A percentile compares a stretch with the other conserved stretches of the same genome.
Conservation (phyloP, 495 filamentous ascomycete genomes). For the Cryomyces antarcticus region DNA sequence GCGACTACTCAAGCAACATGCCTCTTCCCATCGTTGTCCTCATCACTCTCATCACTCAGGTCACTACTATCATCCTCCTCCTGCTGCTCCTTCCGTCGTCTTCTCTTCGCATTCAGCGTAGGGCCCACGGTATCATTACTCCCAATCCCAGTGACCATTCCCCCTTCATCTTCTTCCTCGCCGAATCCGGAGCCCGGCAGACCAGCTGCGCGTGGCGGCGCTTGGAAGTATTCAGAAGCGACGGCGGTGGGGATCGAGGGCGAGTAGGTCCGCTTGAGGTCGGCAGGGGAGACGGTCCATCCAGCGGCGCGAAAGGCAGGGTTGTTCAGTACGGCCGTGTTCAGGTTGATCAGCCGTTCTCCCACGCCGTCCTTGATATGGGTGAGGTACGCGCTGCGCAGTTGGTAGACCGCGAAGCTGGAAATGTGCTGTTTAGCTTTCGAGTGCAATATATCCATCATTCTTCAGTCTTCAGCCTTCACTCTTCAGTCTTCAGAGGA, state of each 20-base stretch:
- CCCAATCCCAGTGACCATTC: constrained; percentile 58
- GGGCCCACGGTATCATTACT: constrained; percentile 51
- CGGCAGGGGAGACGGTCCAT: constrained; percentile 58
- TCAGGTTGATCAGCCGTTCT: constrained; percentile 82
- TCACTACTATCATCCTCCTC: constrained; percentile 97
- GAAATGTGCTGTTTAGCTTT: too few species aligned
- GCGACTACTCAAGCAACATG: too few species aligned
- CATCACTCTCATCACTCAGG: constrained; percentile 88
- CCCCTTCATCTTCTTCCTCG: constrained; percentile 64
- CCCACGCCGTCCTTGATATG: constrained; percentile 88
- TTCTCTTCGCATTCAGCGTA: constrained; percentile 26
- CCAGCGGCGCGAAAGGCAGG: constrained; percentile 91
- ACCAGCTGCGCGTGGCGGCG: constrained; percentile 31
- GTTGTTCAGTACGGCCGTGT: constrained; percentile 74
- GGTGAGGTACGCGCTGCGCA: constrained; percentile 79
- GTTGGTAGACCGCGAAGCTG: constrained; percentile 82
- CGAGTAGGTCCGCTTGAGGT: constrained; percentile 81
- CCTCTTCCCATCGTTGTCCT: constrained; percentile 20
- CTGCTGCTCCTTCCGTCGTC: constrained; percentile 46
- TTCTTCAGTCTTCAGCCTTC: too few species aligned
- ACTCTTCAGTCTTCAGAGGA: constrained; percentile 1
- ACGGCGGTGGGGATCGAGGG: constrained; percentile 86
- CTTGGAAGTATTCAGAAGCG: constrained; percentile 79
- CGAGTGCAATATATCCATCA: too few species aligned
- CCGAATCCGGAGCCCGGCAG: constrained; percentile 34